A percentile compares a stretch with the other conserved stretches of the same genome.
phyloP scores from a whole-genome alignment of 2,329 filamentous ascomycete species.

The Penicillium expansum region DNA sequence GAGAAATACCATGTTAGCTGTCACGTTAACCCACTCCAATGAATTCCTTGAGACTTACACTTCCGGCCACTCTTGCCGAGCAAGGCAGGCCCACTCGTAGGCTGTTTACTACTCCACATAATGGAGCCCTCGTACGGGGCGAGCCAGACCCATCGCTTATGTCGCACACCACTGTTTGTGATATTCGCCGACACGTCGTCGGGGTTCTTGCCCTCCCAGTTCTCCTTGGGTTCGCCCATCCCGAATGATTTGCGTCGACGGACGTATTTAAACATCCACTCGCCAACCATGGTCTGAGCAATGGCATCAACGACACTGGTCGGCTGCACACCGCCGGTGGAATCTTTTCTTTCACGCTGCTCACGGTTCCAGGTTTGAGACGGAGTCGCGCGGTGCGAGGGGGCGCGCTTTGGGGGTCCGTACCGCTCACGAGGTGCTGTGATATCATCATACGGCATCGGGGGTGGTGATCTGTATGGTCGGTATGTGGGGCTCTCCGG shows the following conservation, averaged over 20 bases:
- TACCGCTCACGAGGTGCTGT: slow-evolving; percentile 48
- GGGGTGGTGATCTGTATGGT: slow-evolving; percentile 52
- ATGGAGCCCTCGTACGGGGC: slow-evolving; percentile 94
- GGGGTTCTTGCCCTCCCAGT: slow-evolving; percentile 55
- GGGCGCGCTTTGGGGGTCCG: slow-evolving; percentile 19
- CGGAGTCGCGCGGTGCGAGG: slow-evolving; percentile 23
- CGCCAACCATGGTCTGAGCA: slow-evolving; percentile 96
- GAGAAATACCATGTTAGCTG: slow-evolving; percentile 12
- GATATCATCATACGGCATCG: slow-evolving; percentile 70
- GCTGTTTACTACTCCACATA: slow-evolving; percentile 98
- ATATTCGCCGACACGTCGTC: slow-evolving; percentile 70
- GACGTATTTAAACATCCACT: slow-evolving; percentile 56
- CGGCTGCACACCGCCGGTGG: slow-evolving; percentile 60
- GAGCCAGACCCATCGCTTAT: slow-evolving; percentile 98
- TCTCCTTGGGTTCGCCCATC: slow-evolving; percentile 51
- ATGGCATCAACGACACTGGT: slow-evolving; percentile 92
- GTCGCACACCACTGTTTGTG: slow-evolving; percentile 64
- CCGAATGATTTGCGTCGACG: slow-evolving; percentile 79
- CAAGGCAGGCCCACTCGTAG: slow-evolving; percentile 78
- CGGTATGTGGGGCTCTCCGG: slow-evolving; percentile 61
- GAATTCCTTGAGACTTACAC: slow-evolving; percentile 58
- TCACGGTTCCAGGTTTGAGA: slow-evolving; percentile 33
- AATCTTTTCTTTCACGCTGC: slow-evolving; percentile 41
- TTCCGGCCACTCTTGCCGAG: slow-evolving; percentile 95
- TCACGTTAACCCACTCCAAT: not conserved